A percentile compares a stretch with the other conserved stretches of the same genome.
Conservation (phyloP, 2,329 filamentous ascomycete species). For the Venturia oleaginea region DNA sequence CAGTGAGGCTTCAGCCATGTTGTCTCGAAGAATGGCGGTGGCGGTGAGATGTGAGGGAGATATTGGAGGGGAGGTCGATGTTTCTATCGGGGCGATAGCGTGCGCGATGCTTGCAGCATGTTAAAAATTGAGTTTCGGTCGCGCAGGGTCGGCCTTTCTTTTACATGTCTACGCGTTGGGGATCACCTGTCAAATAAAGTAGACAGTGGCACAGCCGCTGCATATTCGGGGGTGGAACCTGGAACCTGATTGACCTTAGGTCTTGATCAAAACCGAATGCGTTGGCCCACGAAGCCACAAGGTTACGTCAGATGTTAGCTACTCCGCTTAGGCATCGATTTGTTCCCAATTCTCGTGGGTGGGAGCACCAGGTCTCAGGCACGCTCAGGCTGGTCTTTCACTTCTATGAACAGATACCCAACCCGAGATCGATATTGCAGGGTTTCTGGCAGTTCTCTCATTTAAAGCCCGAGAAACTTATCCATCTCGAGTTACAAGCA, state of each 20-base stretch:
- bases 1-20: neutral
- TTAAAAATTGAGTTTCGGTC: neutral
- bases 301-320: neutral
- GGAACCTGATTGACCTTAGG: neutral
- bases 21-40: neutral
- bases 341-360: too few relatives aligned
- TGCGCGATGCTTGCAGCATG: neutral
- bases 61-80: neutral
- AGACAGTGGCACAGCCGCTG: neutral
- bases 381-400: neutral
- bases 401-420: neutral
- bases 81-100: neutral
- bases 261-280: neutral
- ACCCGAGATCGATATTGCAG: neutral
- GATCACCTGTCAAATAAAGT: slow-evolving; percentile 1
- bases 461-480: too few relatives aligned
- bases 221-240: neutral
- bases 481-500: neutral
- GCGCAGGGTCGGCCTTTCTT: neutral
- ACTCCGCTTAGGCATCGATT: neutral
- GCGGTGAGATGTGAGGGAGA: neutral
- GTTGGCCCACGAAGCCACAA: neutral
- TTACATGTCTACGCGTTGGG: neutral
- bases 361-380: neutral
- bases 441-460: neutral